A percentile compares a stretch with the other conserved stretches of the same genome.
These are phyloP conservation scores for Diphasiastrum complanatum DNA, from an alignment of 83 land plant genomes.

Conservation along the genomic window DNA sequence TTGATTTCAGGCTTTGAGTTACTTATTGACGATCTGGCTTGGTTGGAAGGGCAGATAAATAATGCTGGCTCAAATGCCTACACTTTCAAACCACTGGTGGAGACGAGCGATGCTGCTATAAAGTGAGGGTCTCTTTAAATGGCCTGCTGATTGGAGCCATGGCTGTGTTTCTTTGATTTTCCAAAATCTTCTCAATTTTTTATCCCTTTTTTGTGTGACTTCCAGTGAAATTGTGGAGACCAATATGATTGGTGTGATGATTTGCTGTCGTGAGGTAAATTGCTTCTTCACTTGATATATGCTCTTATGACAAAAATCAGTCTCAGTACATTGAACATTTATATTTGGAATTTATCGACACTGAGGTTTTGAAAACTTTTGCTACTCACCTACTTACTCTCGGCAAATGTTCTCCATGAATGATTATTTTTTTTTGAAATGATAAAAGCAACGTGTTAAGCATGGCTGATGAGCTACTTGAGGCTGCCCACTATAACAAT, in stretches of 20 bases:
- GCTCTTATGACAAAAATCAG: no score
- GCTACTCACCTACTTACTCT: no score
- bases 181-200: neutral
- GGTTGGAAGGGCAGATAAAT: conserved; percentile 62
- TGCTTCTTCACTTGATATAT: neutral
- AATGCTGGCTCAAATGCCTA: conserved; percentile 99
- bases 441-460: no score
- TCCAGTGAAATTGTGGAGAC: conserved; percentile 93
- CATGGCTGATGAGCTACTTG: no score
- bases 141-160: neutral
- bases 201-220: neutral
- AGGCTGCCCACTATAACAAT: no score
- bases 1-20: neutral
- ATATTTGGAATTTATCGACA: no score
- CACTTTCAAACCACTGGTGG: conserved; percentile 78
- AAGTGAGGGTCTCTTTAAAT: conserved; percentile 40
- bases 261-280: conserved; percentile 92
- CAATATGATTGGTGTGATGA: conserved; percentile 93
- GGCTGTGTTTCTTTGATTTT: neutral
- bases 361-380: no score
- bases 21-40: neutral
- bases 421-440: no score
- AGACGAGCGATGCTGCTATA: conserved; percentile 82
- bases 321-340: neutral
- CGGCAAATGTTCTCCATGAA: no score